phyloP scores from a whole-genome alignment of 2,329 filamentous ascomycete genomes.

The Leptosphaerulina australis region DNA sequence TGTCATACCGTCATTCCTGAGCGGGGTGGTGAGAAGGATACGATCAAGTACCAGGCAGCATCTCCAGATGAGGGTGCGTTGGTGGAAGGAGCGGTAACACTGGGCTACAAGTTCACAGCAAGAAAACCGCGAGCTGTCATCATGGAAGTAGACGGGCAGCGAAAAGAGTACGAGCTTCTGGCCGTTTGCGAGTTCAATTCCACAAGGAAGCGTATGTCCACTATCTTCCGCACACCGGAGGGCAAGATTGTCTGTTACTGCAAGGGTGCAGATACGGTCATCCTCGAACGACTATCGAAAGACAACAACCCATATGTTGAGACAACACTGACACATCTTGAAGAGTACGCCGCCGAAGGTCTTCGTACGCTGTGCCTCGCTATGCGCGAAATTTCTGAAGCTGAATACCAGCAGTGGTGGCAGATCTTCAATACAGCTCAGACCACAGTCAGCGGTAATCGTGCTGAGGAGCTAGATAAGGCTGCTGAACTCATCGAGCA shows the following conservation, averaged over 20 bases:
- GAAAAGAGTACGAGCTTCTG: slow-evolving; percentile 84
- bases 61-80: slow-evolving; percentile 97
- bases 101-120: slow-evolving; percentile 90
- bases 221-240: slow-evolving; percentile 94
- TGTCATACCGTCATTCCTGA: slow-evolving; percentile 99
- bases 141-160: slow-evolving; percentile 72
- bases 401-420: slow-evolving; percentile 87
- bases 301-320: slow-evolving; percentile 84
- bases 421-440: slow-evolving; percentile 84
- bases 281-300: slow-evolving; percentile 83
- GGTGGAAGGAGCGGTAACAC: slow-evolving; percentile 82
- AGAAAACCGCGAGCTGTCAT: slow-evolving; percentile 88
- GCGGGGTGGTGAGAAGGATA: slow-evolving; percentile 74
- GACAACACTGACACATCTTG: slow-evolving; percentile 89
- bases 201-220: slow-evolving; percentile 95
- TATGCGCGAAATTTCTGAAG: slow-evolving; percentile 88
- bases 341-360: slow-evolving; percentile 97
- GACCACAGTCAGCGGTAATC: slow-evolving; percentile 89
- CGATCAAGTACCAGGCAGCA: slow-evolving; percentile 97
- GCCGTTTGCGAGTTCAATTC: slow-evolving; percentile 99
- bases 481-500: slow-evolving; percentile 94
- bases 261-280: slow-evolving; percentile 97
- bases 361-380: slow-evolving; percentile 92
- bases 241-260: slow-evolving; percentile 92
- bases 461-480: slow-evolving; percentile 94